Percentiles rank a stretch among this genome's conserved stretches.
phyloP scores from a whole-genome alignment of 257 asterid species.

The Forsythia viridissima region DNA sequence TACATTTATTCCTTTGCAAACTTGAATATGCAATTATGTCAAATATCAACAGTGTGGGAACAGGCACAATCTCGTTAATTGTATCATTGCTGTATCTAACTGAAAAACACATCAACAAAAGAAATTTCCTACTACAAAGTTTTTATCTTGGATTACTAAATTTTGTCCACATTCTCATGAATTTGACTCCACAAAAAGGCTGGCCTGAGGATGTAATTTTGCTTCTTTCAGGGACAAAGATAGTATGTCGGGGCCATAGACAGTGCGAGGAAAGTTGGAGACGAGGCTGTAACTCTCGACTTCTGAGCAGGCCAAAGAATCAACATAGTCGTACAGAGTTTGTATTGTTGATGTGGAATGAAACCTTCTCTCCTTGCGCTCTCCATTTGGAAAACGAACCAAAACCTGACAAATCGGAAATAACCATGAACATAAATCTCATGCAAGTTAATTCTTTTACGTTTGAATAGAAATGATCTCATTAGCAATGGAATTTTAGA shows the following conservation, averaged over 20 bases:
- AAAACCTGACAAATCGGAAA: conserved; percentile 53
- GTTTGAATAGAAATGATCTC: background rate
- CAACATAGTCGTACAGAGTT: conserved; percentile 81
- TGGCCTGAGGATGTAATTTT: conserved; percentile 96
- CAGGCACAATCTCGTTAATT: background rate
- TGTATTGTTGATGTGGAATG: conserved; percentile 56
- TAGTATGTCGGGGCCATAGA: conserved; percentile 68
- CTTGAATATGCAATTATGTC: background rate
- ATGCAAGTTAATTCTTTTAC: background rate
- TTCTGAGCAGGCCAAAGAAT: conserved; percentile 83
- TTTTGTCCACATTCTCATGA: conserved; percentile 24
- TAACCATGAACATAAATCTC: background rate
- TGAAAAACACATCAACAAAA: background rate
- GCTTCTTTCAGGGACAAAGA: conserved; percentile 70
- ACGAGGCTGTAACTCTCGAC: conserved; percentile 61
- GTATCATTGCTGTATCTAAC: conserved; percentile 15
- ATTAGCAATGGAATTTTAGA: background rate
- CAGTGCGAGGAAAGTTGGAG: conserved; percentile 91
- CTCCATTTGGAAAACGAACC: conserved; percentile 94
- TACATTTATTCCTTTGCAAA: background rate
- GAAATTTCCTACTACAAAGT: conserved; percentile 20
- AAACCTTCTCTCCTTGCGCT: conserved; percentile 88
- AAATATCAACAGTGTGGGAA: background rate
- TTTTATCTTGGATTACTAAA: background rate
- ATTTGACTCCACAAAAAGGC: conserved; percentile 79